A percentile compares a stretch with the other conserved stretches of the same genome.
Evolutionary conservation across 208 protist species (phyloP).

Genomic region (Wallacemonas sp.): DNA sequence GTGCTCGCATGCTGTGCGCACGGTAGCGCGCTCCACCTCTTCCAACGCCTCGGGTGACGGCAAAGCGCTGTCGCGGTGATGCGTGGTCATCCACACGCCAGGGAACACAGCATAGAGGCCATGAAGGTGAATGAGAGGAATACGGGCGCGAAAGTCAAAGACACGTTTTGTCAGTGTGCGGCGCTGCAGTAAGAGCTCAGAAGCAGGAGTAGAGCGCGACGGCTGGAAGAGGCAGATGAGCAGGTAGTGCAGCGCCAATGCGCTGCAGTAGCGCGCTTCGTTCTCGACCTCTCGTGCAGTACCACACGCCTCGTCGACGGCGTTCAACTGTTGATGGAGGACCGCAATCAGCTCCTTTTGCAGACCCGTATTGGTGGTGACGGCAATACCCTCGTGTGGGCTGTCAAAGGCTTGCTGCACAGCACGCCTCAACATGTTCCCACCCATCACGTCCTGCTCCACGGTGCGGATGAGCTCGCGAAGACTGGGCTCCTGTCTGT

Average conservation of each 20-base stretch:
- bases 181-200: slow-evolving; percentile 8
- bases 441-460: slow-evolving; percentile 50
- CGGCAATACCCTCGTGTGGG: slow-evolving; percentile 15
- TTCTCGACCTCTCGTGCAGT: slow-evolving; percentile 36
- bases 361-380: slow-evolving; percentile 51
- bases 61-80: background rate
- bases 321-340: slow-evolving; percentile 25
- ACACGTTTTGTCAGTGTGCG: slow-evolving; percentile 2
- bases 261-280: background rate
- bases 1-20: slow-evolving; percentile 24
- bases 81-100: background rate
- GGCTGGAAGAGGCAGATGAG: slow-evolving; percentile 25
- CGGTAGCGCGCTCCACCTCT: background rate
- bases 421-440: slow-evolving; percentile 60
- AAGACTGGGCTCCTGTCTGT: slow-evolving; percentile 5
- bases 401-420: slow-evolving; percentile 66
- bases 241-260: slow-evolving; percentile 72
- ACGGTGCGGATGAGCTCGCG: slow-evolving; percentile 10
- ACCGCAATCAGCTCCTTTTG: slow-evolving; percentile 51
- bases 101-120: slow-evolving; percentile 30
- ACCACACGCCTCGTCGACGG: slow-evolving; percentile 20
- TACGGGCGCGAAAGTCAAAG: slow-evolving; percentile 11
- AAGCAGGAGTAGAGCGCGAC: background rate
- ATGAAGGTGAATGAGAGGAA: background rate
- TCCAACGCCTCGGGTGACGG: background rate